Base-by-base conservation (phyloP, 2,329 filamentous ascomycete genomes). In the Sporothrix mexicana region DNA sequence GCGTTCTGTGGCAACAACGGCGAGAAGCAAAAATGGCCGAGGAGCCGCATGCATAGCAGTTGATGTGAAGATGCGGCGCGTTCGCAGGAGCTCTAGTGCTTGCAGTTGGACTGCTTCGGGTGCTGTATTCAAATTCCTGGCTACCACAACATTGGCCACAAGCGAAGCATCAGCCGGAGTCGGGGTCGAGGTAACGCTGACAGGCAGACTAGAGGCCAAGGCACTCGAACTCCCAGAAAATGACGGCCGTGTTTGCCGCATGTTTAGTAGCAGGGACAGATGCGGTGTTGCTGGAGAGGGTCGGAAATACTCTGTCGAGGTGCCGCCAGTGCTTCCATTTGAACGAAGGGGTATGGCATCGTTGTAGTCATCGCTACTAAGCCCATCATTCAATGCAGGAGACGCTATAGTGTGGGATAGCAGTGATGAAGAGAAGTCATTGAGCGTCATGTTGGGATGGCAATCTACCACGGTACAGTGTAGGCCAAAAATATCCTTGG, bases 111-210 rank as follows among this genome's bases (percentile, higher is more conserved):
- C 90, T 71, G 89, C 87, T 49, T 89, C 86, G n/a, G 88, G 87
- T 0, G 93, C 92, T 69, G 84, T 83, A 79, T 97, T 90, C 70
- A 98, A 88, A 79, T 97, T 90, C 76, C 90, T 92, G 1, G 93
- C 93, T 70, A 99, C 87, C 25, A 98, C 85, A 12, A 98, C 86
- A 81, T 97, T 94, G 75, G 94, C 92, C 76, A 97, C 92, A 70
- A 85, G 80, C 73, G 69, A 57, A 12, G 73, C 23, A 25, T 17
- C 66, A n/a, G 66, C 69, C 9, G 41, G 61, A 10, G 67, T 72
- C 41, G 77, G 75, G 10, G 78, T 51, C 79, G 74, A 49, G 41
- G 71, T 66, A 64, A 57, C 45, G 61, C 41, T 69, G 55, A 57
- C 43, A 17, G 61, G 51, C 8, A 55, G 45, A 20, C 51, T 9